Base-by-base conservation (phyloP, 768 basidiomycete species). In the Sporobolomyces phaffii region DNA sequence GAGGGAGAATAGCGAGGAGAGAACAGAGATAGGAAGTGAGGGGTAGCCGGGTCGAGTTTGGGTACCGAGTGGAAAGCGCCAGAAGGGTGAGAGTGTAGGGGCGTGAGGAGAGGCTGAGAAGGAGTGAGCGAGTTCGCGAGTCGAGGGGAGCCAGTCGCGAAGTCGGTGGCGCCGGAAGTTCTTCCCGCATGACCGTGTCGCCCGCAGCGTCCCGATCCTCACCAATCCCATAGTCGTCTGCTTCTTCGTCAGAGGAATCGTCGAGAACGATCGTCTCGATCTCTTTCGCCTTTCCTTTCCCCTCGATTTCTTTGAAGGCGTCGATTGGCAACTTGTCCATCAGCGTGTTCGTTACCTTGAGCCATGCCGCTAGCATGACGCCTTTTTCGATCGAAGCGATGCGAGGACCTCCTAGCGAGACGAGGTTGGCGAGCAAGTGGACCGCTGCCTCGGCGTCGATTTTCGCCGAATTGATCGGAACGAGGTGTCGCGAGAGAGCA, bases 1-100 rank as follows among this genome's bases (percentile, higher is more conserved):
- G 75, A 1, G 88, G 84, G 83, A 87, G 91, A 3, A 84, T 81
- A 0, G 79, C 77, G 20, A 81, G 79, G 24, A 93, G 78, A 6
- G 83, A 80, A 22, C 86, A 76, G 20, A 90, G 75, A 75, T 87
- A 84, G 2, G 75, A 69, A 53, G 87, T 80, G n/a, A 91, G 75
- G 8, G 81, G 80, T 0, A 79, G 75, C 9, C 82, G 80, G 18
- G 79, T 75, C 4, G 76, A 75, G 84, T 1, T 84, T 79, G 15
- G 81, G 81, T 75, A 92, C 86, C 31, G 84, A 81, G 58, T 84
- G 77, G 17, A 90, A 77, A 73, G 54, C 6, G 57, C 24, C 36
- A 72, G 68, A 45, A 72, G 57, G 8, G 64, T 18, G 20, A 38
- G 28, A 36, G 68, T 59, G 49, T 65, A 62, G 0, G 51, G 11